Evolutionary conservation across 345 rosid genomes (phyloP).

Genomic region (Euclidium syriacum): DNA sequence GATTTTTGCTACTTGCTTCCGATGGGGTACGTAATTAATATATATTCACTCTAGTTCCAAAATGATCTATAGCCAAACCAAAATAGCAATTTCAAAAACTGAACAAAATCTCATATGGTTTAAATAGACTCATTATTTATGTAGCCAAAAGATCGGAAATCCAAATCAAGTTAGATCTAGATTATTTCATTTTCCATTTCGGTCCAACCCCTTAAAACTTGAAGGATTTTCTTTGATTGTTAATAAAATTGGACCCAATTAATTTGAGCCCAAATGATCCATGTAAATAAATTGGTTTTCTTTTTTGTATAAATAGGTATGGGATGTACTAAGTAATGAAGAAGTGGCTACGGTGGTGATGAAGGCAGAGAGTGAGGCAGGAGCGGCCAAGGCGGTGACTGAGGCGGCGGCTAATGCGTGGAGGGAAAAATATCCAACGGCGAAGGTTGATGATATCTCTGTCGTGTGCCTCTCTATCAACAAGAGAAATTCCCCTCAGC

Average conservation of each 20-base stretch:
- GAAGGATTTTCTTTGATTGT: background rate
- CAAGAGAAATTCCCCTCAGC: conserved; percentile 1
- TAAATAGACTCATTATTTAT: too few relatives aligned
- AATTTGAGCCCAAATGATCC: background rate
- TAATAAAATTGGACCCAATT: background rate
- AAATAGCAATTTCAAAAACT: too few relatives aligned
- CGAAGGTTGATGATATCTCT: conserved; percentile 66
- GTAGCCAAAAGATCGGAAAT: too few relatives aligned
- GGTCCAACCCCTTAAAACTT: background rate
- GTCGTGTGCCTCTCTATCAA: conserved; percentile 57
- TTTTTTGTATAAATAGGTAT: conserved; percentile 36
- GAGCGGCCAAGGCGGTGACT: conserved; percentile 53
- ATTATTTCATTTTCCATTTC: background rate
- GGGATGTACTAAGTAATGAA: conserved; percentile 75
- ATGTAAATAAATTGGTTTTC: background rate
- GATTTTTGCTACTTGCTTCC: conserved; percentile 63
- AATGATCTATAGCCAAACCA: background rate
- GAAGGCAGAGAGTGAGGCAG: conserved; percentile 37
- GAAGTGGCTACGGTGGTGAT: conserved; percentile 50
- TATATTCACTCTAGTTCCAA: background rate
- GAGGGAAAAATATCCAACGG: conserved; percentile 54
- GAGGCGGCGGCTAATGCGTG: conserved; percentile 60
- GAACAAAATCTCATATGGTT: too few relatives aligned
- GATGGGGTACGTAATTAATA: conserved; percentile 65
- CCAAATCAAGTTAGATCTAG: background rate